Conservation (phyloP, 2,329 filamentous ascomycete genomes). For the Trichoderma semiorbis region DNA sequence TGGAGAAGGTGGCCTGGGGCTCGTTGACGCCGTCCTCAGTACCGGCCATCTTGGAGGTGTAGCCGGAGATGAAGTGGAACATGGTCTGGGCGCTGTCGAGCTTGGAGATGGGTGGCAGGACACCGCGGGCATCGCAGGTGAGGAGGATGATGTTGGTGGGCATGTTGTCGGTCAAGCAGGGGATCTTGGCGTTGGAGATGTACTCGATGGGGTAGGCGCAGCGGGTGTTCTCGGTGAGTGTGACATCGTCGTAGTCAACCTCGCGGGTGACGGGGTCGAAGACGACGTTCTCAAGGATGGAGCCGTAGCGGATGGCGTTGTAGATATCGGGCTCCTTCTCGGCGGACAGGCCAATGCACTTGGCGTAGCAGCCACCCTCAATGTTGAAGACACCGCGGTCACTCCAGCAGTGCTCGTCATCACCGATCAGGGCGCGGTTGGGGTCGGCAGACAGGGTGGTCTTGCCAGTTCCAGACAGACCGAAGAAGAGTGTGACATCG, state of each 20-base stretch:
- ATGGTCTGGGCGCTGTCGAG: slow-evolving; percentile 92
- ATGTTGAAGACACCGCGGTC: slow-evolving; percentile 99
- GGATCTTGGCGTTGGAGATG: slow-evolving; percentile 98
- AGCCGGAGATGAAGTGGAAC: slow-evolving; percentile 99
- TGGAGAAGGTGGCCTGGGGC: slow-evolving; percentile 97
- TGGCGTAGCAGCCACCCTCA: slow-evolving; percentile 98
- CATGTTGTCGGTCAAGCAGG: slow-evolving; percentile 82
- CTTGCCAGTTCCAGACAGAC: slow-evolving; percentile 97
- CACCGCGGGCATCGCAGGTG: slow-evolving; percentile 95
- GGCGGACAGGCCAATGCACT: slow-evolving; percentile 93
- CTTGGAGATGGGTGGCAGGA: slow-evolving; percentile 96
- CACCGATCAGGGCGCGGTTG: slow-evolving; percentile 92
- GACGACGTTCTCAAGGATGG: slow-evolving; percentile 97
- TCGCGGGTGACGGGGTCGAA: slow-evolving; percentile 86
- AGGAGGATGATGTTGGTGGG: slow-evolving; percentile 97
- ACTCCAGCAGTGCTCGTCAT: slow-evolving; percentile 99
- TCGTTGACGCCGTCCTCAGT: slow-evolving; percentile 96
- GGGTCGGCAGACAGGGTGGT: slow-evolving; percentile 96
- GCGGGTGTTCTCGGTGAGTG: slow-evolving; percentile 96
- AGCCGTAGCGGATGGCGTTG: slow-evolving; percentile 92
- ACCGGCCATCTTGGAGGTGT: slow-evolving; percentile 99
- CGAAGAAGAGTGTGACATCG: slow-evolving; percentile 99
- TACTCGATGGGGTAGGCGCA: slow-evolving; percentile 99
- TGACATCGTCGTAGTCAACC: slow-evolving; percentile 94
- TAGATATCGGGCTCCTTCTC: slow-evolving; percentile 99